A percentile compares a stretch with the other conserved stretches of the same genome.
Conservation (phyloP, 805 yeast genomes). For the Lipomyces chichibuensis region DNA sequence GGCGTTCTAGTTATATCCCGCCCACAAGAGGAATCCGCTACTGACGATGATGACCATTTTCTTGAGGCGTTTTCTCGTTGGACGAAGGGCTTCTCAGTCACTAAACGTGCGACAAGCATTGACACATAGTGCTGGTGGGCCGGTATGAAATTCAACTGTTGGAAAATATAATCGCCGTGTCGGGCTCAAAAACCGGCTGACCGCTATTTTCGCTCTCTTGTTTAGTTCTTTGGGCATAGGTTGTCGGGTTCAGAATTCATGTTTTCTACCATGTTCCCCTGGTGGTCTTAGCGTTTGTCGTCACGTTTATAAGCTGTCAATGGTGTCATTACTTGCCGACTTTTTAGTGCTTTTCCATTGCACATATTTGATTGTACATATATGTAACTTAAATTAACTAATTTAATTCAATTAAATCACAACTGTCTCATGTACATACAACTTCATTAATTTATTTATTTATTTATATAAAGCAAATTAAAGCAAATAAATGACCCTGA, state of each 20-base stretch:
- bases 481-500: neutral
- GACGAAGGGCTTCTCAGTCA: neutral
- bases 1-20: neutral
- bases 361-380: neutral
- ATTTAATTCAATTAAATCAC: neutral
- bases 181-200: neutral
- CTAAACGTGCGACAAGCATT: neutral
- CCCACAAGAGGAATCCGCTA: neutral
- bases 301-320: neutral
- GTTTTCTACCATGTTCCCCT: too few relatives aligned
- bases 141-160: neutral
- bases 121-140: neutral
- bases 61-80: neutral
- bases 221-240: neutral
- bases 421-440: neutral
- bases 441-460: neutral
- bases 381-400: neutral
- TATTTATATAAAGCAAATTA: neutral
- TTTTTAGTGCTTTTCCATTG: neutral
- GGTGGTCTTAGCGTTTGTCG: too few relatives aligned
- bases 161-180: neutral
- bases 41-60: neutral
- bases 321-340: neutral
- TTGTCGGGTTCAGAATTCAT: neutral
- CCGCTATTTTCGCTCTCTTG: neutral